Evolutionary conservation across 2,329 filamentous ascomycete species (phyloP).

Genomic region (Pestalotiopsis sp.): DNA sequence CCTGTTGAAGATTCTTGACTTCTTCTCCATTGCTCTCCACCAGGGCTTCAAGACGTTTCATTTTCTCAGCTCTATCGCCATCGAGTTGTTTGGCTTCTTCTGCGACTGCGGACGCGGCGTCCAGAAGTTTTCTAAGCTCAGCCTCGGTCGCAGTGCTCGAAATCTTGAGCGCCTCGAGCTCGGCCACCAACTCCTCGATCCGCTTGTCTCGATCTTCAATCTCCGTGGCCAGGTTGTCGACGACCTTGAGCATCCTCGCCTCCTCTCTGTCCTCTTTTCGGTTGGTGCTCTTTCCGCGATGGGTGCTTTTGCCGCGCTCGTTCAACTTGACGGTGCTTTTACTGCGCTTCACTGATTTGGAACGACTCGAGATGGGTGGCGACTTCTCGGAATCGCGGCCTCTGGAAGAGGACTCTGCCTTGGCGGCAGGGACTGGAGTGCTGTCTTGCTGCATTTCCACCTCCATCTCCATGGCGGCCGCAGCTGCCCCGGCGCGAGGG

Average conservation of each 20-base stretch:
- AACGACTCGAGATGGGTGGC: not conserved
- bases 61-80: not conserved
- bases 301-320: not conserved
- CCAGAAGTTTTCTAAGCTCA: not conserved
- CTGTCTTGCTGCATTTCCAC: not conserved
- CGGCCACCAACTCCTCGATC: not conserved
- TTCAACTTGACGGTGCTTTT: not conserved
- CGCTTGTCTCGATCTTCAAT: not conserved
- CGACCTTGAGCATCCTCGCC: not conserved
- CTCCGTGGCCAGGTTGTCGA: not conserved
- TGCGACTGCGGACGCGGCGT: not conserved
- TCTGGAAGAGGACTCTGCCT: not conserved
- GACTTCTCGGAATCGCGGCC: not conserved
- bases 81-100: not conserved
- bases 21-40: not conserved
- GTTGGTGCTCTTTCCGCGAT: not conserved
- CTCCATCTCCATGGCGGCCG: not conserved
- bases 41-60: not conserved
- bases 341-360: not conserved
- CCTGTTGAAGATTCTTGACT: not conserved
- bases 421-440: not conserved
- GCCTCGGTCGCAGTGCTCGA: not conserved
- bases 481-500: not conserved
- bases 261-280: not conserved
- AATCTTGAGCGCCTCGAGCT: not conserved